Conservation (phyloP, 108 stramenopile species). For the Cyclostephanos invisitatus region DNA sequence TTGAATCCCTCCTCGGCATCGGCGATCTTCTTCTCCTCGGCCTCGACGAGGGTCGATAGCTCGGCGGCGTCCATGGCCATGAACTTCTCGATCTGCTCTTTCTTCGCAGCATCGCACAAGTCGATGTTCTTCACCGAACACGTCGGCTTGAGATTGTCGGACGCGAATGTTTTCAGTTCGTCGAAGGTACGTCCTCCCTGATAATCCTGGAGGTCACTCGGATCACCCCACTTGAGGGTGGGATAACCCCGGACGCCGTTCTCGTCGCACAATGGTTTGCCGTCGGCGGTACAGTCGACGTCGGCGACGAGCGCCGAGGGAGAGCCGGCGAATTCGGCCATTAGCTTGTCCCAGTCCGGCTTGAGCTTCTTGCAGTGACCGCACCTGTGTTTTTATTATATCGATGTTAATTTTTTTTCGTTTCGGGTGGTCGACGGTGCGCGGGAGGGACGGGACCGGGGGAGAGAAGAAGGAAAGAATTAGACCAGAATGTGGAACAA, state of each 20-base stretch:
- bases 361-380: conserved; percentile 79
- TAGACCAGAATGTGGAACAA: not conserved
- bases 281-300: conserved; percentile 84
- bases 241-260: conserved; percentile 84
- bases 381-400: conserved; percentile 70
- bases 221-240: conserved; percentile 81
- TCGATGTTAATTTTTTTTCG: not conserved
- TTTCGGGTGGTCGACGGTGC: not conserved
- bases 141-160: conserved; percentile 66
- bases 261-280: conserved; percentile 64
- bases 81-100: conserved; percentile 62
- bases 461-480: not conserved
- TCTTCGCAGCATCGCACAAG: conserved; percentile 62
- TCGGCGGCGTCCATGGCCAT: conserved; percentile 52
- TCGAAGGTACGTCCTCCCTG: conserved; percentile 74
- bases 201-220: conserved; percentile 69
- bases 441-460: not conserved
- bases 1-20: conserved; percentile 62
- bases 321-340: conserved; percentile 52
- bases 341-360: conserved; percentile 81
- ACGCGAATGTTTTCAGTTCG: conserved; percentile 65
- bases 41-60: conserved; percentile 50
- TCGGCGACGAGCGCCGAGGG: conserved; percentile 54
- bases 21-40: conserved; percentile 62
- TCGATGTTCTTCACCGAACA: conserved; percentile 63